Evolutionary conservation across 2,329 filamentous ascomycete species (phyloP).

Genomic region (Colletotrichum siamense): DNA sequence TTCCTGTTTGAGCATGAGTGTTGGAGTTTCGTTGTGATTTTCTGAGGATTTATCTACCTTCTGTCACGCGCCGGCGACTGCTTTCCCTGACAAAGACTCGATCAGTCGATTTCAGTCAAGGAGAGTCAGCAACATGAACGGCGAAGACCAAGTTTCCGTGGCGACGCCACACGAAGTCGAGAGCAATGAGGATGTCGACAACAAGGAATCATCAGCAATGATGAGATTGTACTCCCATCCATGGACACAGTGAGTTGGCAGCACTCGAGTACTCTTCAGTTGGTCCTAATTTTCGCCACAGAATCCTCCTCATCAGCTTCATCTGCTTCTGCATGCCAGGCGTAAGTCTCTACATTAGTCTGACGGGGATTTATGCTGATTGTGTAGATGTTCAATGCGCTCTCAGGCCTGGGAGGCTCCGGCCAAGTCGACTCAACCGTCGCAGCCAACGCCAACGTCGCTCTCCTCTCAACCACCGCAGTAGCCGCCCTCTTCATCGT

Average conservation of each 20-base stretch:
- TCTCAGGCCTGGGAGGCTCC: slow-evolving; percentile 48
- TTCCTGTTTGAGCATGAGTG: not conserved
- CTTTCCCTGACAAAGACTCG: not conserved
- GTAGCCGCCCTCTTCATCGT: slow-evolving; percentile 48
- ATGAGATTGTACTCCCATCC: slow-evolving; percentile 43
- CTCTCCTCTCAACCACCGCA: slow-evolving; percentile 46
- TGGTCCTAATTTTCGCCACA: not conserved
- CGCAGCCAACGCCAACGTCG: slow-evolving; percentile 51
- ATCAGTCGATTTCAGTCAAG: not conserved
- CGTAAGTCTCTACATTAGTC: slow-evolving; percentile 30
- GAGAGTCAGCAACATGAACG: not conserved
- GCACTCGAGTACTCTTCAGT: no score
- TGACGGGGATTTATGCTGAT: not conserved
- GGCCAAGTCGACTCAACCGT: slow-evolving; percentile 50
- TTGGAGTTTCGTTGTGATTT: not conserved
- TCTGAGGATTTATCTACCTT: not conserved
- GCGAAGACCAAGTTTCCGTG: not conserved
- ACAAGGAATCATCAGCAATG: slow-evolving; percentile 20
- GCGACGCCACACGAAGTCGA: not conserved
- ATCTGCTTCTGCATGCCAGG: slow-evolving; percentile 55
- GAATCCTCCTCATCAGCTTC: slow-evolving; percentile 50
- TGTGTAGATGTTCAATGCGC: slow-evolving; percentile 51
- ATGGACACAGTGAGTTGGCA: slow-evolving; percentile 43
- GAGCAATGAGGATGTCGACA: not conserved
- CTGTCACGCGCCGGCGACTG: not conserved